Conservation (phyloP, 192 early-diverging fungal genomes). For the Backusella tarrabulga region DNA sequence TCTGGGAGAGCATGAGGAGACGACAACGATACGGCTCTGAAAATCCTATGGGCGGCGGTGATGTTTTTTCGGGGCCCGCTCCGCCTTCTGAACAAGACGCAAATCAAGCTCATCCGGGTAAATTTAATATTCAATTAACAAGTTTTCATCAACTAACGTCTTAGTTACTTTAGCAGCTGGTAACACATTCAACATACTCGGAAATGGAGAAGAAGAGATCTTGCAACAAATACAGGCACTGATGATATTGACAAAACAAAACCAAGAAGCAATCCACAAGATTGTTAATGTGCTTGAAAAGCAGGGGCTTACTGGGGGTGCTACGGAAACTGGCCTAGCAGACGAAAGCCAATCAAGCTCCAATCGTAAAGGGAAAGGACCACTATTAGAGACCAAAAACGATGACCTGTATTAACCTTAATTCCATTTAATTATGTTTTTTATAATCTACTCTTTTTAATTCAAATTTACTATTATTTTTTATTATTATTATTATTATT, state of each 20-base stretch:
- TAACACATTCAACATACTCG: not conserved
- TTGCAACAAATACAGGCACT: slow-evolving; percentile 27
- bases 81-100: slow-evolving; percentile 5
- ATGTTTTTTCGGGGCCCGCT: not conserved
- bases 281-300: slow-evolving; percentile 24
- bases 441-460: not conserved
- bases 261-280: slow-evolving; percentile 28
- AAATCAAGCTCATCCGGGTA: not conserved
- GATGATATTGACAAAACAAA: slow-evolving; percentile 20
- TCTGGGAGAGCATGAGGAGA: slow-evolving; percentile 73
- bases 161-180: not conserved
- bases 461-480: not conserved
- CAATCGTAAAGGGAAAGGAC: slow-evolving; percentile 8
- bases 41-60: not conserved
- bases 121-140: not conserved
- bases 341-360: not conserved
- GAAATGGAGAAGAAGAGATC: slow-evolving; percentile 9
- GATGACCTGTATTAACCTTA: not conserved
- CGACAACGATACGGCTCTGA: not conserved
- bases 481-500: not conserved
- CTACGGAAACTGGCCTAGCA: not conserved
- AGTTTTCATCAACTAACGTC: not conserved
- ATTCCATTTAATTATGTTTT: not conserved
- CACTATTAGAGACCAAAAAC: not conserved
- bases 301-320: not conserved